Base-by-base conservation (phyloP, 2,329 filamentous ascomycete genomes). In the Ascochyta clinopodiicola region DNA sequence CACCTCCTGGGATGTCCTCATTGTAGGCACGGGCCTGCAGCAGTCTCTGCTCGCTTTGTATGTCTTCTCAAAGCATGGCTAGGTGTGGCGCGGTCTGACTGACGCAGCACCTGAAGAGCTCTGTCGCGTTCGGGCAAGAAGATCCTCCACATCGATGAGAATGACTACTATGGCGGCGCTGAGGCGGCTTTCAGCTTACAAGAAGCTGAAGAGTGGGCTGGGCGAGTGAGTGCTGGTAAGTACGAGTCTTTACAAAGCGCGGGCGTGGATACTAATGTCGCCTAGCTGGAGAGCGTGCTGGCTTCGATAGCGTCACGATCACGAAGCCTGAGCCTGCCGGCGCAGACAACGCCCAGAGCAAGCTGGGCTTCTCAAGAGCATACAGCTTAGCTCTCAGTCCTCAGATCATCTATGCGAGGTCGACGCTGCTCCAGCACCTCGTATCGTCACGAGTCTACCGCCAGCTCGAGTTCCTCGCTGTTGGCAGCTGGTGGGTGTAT, bases 111-210 rank as follows among this genome's bases (percentile, higher is more conserved):
- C 73, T 75, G 73, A 83, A 98, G 94, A 84, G 90, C 94, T 69
- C 84, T 98, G 68, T 98, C 94, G 65, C 89, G 93, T 71, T 96
- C 92, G 60, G 88, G 88, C 73, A 96, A 96, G 82, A 95, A 91
- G 69, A 86, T 97, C 63, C 84, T 98, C 57, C 94, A 98, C 75
- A 81, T 97, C 73, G 94, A 98, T 73, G 84, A 85, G 61, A 93
- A 96, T 78, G 83, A 87, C 59, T 96, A 91, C 77, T 98, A 98
- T 78, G 94, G 94, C 68, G 90, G 90, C 48, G 75, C 88, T 35
- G 92, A 96, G 72, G 92, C 94, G 60, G 91, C 92, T 2, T 85
- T 98, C 63, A 95, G 88, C 75, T 80, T 97, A 32, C 84, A 91
- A 59, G 94, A 97, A 73, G 88, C 86, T 34, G 88, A 93, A 64